These are phyloP conservation scores for Balansia obtecta DNA, from an alignment of 2,329 filamentous ascomycete genomes.

Conservation along the genomic window DNA sequence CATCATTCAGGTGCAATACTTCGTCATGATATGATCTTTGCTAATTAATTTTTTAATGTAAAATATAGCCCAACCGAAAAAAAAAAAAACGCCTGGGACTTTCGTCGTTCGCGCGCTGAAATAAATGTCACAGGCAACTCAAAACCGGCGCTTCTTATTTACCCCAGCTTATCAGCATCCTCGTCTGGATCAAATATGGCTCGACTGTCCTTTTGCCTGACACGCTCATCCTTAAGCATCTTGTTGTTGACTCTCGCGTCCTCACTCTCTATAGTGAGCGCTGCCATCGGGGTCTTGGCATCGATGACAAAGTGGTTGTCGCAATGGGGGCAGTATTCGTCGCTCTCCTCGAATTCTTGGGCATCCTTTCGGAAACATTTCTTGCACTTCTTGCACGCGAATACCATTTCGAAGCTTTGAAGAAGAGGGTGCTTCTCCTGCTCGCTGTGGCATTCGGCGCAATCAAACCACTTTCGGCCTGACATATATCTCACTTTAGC, in stretches of 20 bases:
- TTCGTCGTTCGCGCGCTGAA: constrained; percentile 1
- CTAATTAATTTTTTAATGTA: constrained; percentile 10
- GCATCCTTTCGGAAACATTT: constrained; percentile 96
- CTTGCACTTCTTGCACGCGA: constrained; percentile 97
- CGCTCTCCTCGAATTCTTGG: constrained; percentile 83
- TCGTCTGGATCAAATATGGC: constrained; percentile 67
- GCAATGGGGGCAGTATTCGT: constrained; percentile 98
- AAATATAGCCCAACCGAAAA: constrained; percentile 14
- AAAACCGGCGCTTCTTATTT: constrained; percentile 14
- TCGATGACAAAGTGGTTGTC: constrained; percentile 98
- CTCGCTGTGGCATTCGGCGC: constrained; percentile 85
- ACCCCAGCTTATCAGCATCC: constrained; percentile 66
- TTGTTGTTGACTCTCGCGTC: constrained; percentile 74
- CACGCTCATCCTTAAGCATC: constrained; percentile 87
- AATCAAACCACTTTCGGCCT: constrained; percentile 98
- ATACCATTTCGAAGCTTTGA: constrained; percentile 77
- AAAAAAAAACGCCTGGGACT: constrained; percentile 20
- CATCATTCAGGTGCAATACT: background rate
- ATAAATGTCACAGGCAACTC: background rate
- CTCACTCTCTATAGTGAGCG: constrained; percentile 79
- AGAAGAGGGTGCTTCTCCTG: constrained; percentile 62
- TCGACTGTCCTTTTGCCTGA: constrained; percentile 44
- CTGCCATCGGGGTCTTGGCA: constrained; percentile 69
- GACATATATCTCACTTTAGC: background rate
- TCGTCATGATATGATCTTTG: constrained; percentile 1